phyloP scores from a whole-genome alignment of 805 yeast species.

The Nakazawaea sp. region DNA sequence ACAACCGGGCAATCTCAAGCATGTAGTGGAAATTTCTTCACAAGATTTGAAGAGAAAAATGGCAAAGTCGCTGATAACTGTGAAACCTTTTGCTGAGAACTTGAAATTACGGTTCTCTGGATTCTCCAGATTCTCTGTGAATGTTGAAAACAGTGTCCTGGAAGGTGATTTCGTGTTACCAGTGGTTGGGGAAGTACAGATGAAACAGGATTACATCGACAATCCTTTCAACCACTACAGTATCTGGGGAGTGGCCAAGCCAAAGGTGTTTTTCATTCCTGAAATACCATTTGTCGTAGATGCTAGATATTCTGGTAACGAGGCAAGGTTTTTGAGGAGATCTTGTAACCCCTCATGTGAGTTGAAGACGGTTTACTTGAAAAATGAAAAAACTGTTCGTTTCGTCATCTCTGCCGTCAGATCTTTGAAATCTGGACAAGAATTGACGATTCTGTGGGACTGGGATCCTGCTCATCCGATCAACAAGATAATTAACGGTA shows the following conservation, averaged over 20 bases:
- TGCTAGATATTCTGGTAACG: constrained; percentile 73
- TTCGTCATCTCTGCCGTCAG: constrained; percentile 52
- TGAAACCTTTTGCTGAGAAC: constrained; percentile 53
- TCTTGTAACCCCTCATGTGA: constrained; percentile 74
- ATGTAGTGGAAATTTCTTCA: constrained; percentile 16
- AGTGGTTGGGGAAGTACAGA: constrained; percentile 66
- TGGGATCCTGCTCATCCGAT: constrained; percentile 85
- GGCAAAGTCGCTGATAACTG: constrained; percentile 21
- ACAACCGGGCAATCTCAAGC: not conserved
- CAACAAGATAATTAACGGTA: constrained; percentile 38
- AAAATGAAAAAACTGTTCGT: constrained; percentile 32
- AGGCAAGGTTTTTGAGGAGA: constrained; percentile 66
- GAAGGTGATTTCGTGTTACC: constrained; percentile 50
- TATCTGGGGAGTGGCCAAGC: constrained; percentile 62
- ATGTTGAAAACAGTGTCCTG: constrained; percentile 31
- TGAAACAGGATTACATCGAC: constrained; percentile 52
- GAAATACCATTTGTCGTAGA: constrained; percentile 66
- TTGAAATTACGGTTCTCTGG: constrained; percentile 53
- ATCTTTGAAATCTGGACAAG: constrained; percentile 58
- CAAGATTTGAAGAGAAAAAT: constrained; percentile 16
- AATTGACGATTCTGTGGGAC: constrained; percentile 77
- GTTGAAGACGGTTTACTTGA: constrained; percentile 40
- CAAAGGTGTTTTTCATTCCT: constrained; percentile 50
- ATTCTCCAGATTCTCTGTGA: constrained; percentile 61
- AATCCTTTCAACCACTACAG: constrained; percentile 74